Base-by-base conservation (phyloP, 2,329 filamentous ascomycete genomes). In the Ceratocystis destructans region DNA sequence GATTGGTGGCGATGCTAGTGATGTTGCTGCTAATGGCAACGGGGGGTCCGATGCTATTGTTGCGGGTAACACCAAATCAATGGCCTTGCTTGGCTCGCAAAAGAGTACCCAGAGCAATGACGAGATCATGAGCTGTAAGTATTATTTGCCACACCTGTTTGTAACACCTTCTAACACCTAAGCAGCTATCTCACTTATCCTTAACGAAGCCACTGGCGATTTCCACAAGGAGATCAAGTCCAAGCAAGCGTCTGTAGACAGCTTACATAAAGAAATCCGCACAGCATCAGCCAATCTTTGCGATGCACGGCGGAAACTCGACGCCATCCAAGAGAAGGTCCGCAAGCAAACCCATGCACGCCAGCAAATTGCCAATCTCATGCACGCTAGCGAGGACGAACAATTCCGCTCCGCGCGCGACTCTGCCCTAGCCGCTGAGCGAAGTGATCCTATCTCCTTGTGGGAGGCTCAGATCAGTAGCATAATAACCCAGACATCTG, bases 231-330 rank as follows among this genome's bases (percentile, higher is more conserved):
- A 93, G 74, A 84, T 96, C 69, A 88, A 87, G 71, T 81, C 87
- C 57, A 96, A 96, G 73, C 92, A 96, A 76, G 82, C 87, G 62
- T 83, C 86, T 37, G 87, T 97, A 65, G 91, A 96, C 73, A 81
- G 85, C 17, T 85, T 95, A 45, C 93, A 96, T 75, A 79, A 83
- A 53, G 86, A 87, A 31, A 86, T 99, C 64, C 87, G 90, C 62
- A 87, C 89, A 66, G 87, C 90, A 1, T 94, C 91, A 1, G 82
- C 87, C 22, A 84, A 89, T 69, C 83, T 96, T 41, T 86, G 87
- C 70, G 87, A 91, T 65, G 87, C 92, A 65, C 85, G 89, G 65
- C 86, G 87, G 66, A 83, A 81, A 25, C 78, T 96, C 2, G 89
- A 95, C 68, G 80, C 83, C 7, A 77, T 95, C 10, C 87, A 88